phyloP scores from a whole-genome alignment of 768 basidiomycete species.

The Boletus reticulatus region DNA sequence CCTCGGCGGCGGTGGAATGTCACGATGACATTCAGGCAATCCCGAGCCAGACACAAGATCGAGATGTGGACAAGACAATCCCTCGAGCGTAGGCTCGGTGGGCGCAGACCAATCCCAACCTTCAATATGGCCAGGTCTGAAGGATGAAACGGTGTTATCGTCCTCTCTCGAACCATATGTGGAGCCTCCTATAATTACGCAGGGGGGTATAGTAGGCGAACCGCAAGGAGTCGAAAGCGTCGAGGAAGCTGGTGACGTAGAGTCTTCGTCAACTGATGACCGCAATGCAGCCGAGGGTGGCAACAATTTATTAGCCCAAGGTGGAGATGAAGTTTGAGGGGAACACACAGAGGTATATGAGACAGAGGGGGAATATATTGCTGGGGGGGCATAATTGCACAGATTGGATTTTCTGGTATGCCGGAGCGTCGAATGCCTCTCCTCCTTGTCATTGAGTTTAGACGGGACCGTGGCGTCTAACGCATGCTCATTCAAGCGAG shows the following conservation, averaged over 20 bases:
- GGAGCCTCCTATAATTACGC: constrained; percentile 18
- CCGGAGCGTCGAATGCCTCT: neutral
- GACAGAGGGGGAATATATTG: neutral
- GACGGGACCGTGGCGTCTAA: constrained; percentile 4
- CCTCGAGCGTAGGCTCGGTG: neutral
- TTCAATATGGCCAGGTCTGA: constrained; percentile 3
- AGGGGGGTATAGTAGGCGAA: constrained; percentile 21
- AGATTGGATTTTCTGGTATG: constrained; percentile 27
- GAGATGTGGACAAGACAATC: neutral
- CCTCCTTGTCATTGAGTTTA: neutral
- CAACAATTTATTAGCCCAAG: neutral
- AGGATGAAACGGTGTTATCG: neutral
- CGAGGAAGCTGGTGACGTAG: constrained; percentile 24
- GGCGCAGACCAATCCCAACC: constrained; percentile 26
- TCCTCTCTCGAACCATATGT: neutral
- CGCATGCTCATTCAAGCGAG: constrained; percentile 12
- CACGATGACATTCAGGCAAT: constrained; percentile 2
- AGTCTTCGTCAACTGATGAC: constrained; percentile 10
- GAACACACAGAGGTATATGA: neutral
- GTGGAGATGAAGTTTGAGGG: neutral
- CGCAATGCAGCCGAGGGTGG: neutral
- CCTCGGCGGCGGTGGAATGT: neutral
- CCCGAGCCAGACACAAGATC: constrained; percentile 21
- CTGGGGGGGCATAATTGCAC: constrained; percentile 35
- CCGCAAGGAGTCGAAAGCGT: constrained; percentile 24